Conservation (phyloP, 495 filamentous ascomycete species). For the Xylaria curta region DNA sequence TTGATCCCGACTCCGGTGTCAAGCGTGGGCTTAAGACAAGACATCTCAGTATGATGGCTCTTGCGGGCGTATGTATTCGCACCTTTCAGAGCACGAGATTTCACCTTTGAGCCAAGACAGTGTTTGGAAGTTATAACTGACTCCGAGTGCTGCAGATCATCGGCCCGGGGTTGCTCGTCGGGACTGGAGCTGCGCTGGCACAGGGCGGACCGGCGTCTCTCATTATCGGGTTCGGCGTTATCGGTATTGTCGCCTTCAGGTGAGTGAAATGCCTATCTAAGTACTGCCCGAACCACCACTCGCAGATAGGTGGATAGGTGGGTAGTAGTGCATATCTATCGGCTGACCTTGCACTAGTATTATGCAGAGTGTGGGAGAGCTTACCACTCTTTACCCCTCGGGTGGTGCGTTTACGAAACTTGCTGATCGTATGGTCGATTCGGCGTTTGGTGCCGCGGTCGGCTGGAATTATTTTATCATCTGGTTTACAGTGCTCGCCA, state of each 20-base stretch:
- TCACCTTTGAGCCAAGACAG: too few species aligned
- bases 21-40: conserved; percentile 68
- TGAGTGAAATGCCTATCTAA: conserved; percentile 21
- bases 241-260: conserved; percentile 71
- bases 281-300: background rate
- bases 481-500: conserved; percentile 65
- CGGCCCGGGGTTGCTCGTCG: conserved; percentile 60
- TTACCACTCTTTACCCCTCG: conserved; percentile 73
- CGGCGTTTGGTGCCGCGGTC: conserved; percentile 82
- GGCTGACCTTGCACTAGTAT: conserved; percentile 38
- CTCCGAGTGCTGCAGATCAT: conserved; percentile 45
- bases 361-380: conserved; percentile 70
- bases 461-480: conserved; percentile 80
- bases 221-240: conserved; percentile 68
- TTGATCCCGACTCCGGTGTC: conserved; percentile 56
- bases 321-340: conserved; percentile 21
- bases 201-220: conserved; percentile 68
- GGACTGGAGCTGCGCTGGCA: conserved; percentile 65
- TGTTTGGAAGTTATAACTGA: too few species aligned
- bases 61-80: conserved; percentile 46
- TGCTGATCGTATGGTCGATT: conserved; percentile 74
- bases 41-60: conserved; percentile 75
- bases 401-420: conserved; percentile 67
- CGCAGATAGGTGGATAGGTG: conserved; percentile 41
- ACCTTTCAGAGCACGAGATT: too few species aligned